Evolutionary conservation across 805 yeast genomes (phyloP).

Genomic region (Isabelozyma gotoi): DNA sequence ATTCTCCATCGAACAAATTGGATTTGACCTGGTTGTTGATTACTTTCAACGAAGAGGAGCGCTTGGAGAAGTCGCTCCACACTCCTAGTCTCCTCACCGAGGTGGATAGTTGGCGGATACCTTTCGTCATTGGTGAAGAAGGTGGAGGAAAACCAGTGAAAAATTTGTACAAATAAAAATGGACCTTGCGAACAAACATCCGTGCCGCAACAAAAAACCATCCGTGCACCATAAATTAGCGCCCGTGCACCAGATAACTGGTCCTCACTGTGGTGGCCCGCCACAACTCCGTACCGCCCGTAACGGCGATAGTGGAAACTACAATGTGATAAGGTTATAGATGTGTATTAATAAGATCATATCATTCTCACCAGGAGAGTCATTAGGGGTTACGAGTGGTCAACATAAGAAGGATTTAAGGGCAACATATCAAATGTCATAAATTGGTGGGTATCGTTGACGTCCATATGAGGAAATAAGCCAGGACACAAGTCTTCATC

Average conservation of each 20-base stretch:
- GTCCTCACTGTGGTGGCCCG: too few relatives aligned
- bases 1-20: conserved; percentile 22
- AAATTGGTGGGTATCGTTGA: conserved; percentile 21
- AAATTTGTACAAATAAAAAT: too few relatives aligned
- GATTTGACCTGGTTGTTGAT: conserved; percentile 15
- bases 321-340: too few relatives aligned
- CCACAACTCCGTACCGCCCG: too few relatives aligned
- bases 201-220: too few relatives aligned
- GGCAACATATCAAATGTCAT: conserved; percentile 26
- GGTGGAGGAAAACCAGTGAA: neutral
- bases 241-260: too few relatives aligned
- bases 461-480: conserved; percentile 33
- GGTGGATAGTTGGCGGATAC: neutral
- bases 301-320: too few relatives aligned
- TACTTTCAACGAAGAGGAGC: conserved; percentile 28
- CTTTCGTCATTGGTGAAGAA: neutral
- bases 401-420: conserved; percentile 25
- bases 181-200: too few relatives aligned
- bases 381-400: neutral
- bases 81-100: conserved; percentile 10
- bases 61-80: conserved; percentile 33
- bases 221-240: too few relatives aligned
- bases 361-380: neutral
- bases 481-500: conserved; percentile 37
- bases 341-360: neutral